Conservation (phyloP, 257 asterid species). For the Thymus quinquecostatus region DNA sequence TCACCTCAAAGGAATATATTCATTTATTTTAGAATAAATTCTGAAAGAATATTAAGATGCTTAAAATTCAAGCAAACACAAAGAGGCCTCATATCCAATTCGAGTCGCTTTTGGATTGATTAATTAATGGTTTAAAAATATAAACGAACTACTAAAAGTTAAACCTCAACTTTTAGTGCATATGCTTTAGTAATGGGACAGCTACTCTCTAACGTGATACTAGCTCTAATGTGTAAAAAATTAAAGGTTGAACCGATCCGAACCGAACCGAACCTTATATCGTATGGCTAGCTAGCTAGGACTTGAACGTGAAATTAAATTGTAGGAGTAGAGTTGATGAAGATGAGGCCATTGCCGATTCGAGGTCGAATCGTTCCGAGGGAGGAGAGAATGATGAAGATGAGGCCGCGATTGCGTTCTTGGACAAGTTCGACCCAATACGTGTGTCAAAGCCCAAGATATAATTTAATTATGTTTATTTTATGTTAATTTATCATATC, state of each 20-base stretch:
- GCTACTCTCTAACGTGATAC: conserved; percentile 39
- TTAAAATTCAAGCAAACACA: conserved; percentile 63
- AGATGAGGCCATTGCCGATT: too few species aligned
- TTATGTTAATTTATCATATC: too few species aligned
- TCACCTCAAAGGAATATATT: conserved; percentile 64
- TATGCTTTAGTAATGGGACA: conserved; percentile 54
- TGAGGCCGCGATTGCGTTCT: too few species aligned
- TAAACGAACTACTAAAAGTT: conserved; percentile 46
- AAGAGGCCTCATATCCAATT: conserved; percentile 41
- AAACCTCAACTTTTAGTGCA: conserved; percentile 47
- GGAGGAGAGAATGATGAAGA: background rate
- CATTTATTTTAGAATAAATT: conserved; percentile 59
- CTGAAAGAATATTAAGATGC: conserved; percentile 67
- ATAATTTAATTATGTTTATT: too few species aligned
- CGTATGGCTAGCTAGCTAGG: conserved; percentile 1
- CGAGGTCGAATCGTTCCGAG: too few species aligned
- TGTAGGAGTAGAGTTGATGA: too few species aligned
- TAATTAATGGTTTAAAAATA: conserved; percentile 41
- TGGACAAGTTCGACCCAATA: too few species aligned
- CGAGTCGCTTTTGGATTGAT: conserved; percentile 38
- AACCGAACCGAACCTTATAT: background rate
- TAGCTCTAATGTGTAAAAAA: background rate
- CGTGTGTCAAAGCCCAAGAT: too few species aligned
- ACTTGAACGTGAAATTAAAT: too few species aligned
- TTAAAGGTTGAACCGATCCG: background rate